Base-by-base conservation (phyloP, 164 flowering plant genomes). In the Magnolia officinalis region DNA sequence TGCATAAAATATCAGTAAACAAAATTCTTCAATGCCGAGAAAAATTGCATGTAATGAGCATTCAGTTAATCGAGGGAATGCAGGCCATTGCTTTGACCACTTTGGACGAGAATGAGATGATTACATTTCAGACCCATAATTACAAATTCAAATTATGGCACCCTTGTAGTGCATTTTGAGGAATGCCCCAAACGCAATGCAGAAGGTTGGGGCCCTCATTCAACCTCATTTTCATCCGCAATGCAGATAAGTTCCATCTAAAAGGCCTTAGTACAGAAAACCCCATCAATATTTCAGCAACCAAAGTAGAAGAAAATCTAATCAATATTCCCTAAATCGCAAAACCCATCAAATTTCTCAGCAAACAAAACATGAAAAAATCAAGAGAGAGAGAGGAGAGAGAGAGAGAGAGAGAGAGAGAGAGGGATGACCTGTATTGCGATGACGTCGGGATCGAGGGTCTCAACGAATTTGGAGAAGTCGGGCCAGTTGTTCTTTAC, bases 401-500 rank as follows among this genome's bases (percentile, higher is more conserved):
- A 10, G 50, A 65, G 16, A n/a, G 67, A 67, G 71, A 23, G 16
- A 67, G 65, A 18, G 8, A 45, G 51, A 71, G 6, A 6, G 73
- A 10, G 50, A 65, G 16, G 9, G 70, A 45, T 67, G 71, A 93
- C 99, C 93, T 95, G 99, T 65, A 94, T 75, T 8, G 97, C 95
- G 84, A 96, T 94, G 84, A 94, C 88, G 75, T 96, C 99, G 58
- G 99, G 97, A 78, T 96, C 97, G 31, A 90, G 20, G 20, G 13
- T 76, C 20, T 88, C 65, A 14, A 96, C 74, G 77, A 96, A 89
- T 51, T 88, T 87, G 65, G 89, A 80, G 84, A 94, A 86, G 80
- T 94, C 91, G 14, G 92, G 79, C 96, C 91, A 92, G 87, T 94
- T 82, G 81, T 89, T 96, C 82, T 92, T 96, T 64, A 89, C 91